Evolutionary conservation across 1,284 basidiomycete species (phyloP).

Genomic region (Calocybe gambosa): DNA sequence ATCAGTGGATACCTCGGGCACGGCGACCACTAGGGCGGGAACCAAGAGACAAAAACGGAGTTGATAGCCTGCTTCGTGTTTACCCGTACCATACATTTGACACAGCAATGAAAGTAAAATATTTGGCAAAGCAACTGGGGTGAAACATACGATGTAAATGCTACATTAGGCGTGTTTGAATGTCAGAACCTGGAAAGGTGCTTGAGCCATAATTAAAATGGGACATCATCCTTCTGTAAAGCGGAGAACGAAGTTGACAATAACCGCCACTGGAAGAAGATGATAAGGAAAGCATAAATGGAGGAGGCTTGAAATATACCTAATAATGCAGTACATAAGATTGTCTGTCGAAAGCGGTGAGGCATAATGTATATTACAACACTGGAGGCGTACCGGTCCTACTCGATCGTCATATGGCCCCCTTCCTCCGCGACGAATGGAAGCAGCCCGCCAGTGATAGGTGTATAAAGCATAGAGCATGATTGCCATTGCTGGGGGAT

Average conservation of each 20-base stretch:
- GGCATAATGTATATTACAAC: slow-evolving; percentile 9
- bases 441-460: slow-evolving; percentile 93
- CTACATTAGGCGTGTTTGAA: neutral
- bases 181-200: too few species aligned
- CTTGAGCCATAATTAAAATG: too few species aligned
- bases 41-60: slow-evolving; percentile 55
- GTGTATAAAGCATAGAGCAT: slow-evolving; percentile 96
- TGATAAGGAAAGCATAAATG: slow-evolving; percentile 1
- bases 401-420: slow-evolving; percentile 97
- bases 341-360: slow-evolving; percentile 47
- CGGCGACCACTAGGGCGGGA: slow-evolving; percentile 40
- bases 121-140: neutral
- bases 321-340: slow-evolving; percentile 81
- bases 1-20: slow-evolving; percentile 58
- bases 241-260: slow-evolving; percentile 85
- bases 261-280: slow-evolving; percentile 63
- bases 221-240: slow-evolving; percentile 43
- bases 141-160: neutral
- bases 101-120: neutral
- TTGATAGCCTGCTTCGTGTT: slow-evolving; percentile 18
- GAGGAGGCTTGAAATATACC: slow-evolving; percentile 37
- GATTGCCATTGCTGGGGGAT: slow-evolving; percentile 82
- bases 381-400: slow-evolving; percentile 42
- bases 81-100: slow-evolving; percentile 1
- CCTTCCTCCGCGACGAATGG: slow-evolving; percentile 86